Conservation (phyloP, 129 eudicot genomes). For the Escallonia herrerae region DNA sequence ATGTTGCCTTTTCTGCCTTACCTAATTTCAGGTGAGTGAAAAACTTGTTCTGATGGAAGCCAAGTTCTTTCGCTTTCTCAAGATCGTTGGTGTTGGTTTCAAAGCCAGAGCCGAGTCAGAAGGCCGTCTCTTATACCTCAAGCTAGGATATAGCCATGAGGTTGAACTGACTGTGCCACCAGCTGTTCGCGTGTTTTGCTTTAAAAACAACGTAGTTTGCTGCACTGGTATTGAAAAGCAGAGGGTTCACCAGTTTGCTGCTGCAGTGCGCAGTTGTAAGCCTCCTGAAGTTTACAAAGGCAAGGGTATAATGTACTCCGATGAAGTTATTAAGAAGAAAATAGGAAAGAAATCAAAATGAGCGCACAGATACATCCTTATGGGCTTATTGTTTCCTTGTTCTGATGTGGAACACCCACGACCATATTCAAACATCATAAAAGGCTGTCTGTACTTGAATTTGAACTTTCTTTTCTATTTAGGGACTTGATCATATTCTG, state of each 20-base stretch:
- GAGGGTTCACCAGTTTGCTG: slow-evolving; percentile 24
- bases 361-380: background rate
- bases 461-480: too few relatives aligned
- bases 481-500: too few relatives aligned
- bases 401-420: too few relatives aligned
- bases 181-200: slow-evolving; percentile 19
- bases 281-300: slow-evolving; percentile 18
- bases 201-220: slow-evolving; percentile 16
- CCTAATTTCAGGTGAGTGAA: slow-evolving; percentile 3
- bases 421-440: too few relatives aligned
- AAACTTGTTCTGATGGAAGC: slow-evolving; percentile 7
- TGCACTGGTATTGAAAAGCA: slow-evolving; percentile 19
- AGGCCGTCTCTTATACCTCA: slow-evolving; percentile 17
- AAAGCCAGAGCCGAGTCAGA: slow-evolving; percentile 15
- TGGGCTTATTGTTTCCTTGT: too few relatives aligned
- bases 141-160: slow-evolving; percentile 20
- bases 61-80: slow-evolving; percentile 17
- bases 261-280: slow-evolving; percentile 18
- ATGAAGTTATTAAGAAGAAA: slow-evolving; percentile 14
- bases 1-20: background rate
- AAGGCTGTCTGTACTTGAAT: too few relatives aligned
- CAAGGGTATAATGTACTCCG: slow-evolving; percentile 14
- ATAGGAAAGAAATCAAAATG: slow-evolving; percentile 15
- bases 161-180: slow-evolving; percentile 20
- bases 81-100: slow-evolving; percentile 18